Conservation (phyloP, 179 eudicot species). For the Corrigiola litoralis region DNA sequence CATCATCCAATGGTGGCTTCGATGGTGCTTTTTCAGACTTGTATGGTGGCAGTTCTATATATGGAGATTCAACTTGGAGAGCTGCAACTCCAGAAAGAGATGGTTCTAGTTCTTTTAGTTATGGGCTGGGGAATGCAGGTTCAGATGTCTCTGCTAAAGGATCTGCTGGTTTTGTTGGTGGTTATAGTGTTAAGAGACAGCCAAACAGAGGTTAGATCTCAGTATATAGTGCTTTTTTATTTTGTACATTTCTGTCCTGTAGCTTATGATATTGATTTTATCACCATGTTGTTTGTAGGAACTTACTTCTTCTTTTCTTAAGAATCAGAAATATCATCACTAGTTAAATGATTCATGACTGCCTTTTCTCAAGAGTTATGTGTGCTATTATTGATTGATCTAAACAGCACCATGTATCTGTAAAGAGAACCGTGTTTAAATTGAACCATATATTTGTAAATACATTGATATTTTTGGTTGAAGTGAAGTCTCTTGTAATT, state of each 20-base stretch:
- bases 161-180: constrained; percentile 60
- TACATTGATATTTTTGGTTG: neutral
- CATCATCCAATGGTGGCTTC: constrained; percentile 47
- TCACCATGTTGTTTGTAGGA: neutral
- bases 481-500: too few species aligned
- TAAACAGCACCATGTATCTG: neutral
- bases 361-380: neutral
- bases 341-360: neutral
- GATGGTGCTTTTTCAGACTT: constrained; percentile 62
- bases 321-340: neutral
- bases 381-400: neutral
- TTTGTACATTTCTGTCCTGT: neutral
- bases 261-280: neutral
- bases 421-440: neutral
- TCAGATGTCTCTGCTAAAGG: constrained; percentile 50
- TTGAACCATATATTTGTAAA: neutral
- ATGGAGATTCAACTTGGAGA: constrained; percentile 71
- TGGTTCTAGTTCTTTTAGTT: constrained; percentile 57
- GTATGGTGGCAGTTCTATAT: constrained; percentile 50
- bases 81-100: constrained; percentile 56
- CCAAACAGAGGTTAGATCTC: constrained; percentile 30
- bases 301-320: neutral
- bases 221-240: neutral
- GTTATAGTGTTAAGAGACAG: constrained; percentile 59
- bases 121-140: constrained; percentile 57